Evolutionary conservation across 106 monocot species (phyloP).

Genomic region (Allium sativum): DNA sequence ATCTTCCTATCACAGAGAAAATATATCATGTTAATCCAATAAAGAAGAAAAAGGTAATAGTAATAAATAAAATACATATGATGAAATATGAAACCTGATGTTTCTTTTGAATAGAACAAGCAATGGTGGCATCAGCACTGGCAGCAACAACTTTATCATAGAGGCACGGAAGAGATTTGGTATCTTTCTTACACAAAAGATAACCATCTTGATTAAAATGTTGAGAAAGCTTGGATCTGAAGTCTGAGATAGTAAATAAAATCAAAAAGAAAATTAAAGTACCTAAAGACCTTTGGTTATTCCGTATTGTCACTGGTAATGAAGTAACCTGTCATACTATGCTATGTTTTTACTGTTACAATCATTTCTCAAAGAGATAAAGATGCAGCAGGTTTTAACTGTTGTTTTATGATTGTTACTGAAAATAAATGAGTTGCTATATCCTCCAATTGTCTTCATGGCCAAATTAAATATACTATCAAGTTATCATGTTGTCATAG

Average conservation of each 20-base stretch:
- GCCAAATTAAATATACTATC: no score
- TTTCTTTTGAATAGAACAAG: conserved; percentile 44
- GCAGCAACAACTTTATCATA: conserved; percentile 96
- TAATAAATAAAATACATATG: background rate
- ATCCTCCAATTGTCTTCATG: no score
- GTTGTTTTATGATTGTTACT: no score
- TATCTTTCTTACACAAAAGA: conserved; percentile 33
- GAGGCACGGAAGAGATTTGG: conserved; percentile 78
- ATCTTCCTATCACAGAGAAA: no score
- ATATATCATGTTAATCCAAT: no score
- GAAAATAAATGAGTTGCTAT: no score
- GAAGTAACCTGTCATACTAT: no score
- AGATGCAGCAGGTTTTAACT: no score
- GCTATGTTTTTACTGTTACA: no score
- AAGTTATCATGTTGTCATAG: no score
- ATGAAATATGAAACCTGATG: conserved; percentile 34
- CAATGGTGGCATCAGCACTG: conserved; percentile 66
- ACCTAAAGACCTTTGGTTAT: conserved; percentile 39
- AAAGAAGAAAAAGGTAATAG: background rate
- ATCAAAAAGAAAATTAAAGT: conserved; percentile 7
- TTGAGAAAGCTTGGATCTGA: background rate
- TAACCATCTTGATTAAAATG: background rate
- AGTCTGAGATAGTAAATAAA: background rate
- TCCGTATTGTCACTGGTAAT: no score
- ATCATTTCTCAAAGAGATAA: no score